Conservation (phyloP, 257 asterid species). For the Primulina huaijiensis region DNA sequence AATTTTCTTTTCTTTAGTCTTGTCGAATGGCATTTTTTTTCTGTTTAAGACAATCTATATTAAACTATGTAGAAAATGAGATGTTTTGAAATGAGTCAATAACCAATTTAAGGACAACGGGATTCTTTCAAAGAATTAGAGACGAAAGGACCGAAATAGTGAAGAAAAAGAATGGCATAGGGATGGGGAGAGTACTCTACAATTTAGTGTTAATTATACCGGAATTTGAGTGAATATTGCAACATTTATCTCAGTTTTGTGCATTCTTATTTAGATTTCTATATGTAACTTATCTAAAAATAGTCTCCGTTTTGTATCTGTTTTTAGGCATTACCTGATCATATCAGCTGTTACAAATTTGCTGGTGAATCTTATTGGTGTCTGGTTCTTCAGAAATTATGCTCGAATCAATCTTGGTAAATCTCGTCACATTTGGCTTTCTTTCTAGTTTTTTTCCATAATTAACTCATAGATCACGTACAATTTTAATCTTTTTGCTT, state of each 20-base stretch:
- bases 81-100: too few relatives aligned
- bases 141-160: not conserved
- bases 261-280: slow-evolving; percentile 20
- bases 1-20: too few relatives aligned
- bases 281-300: slow-evolving; percentile 6
- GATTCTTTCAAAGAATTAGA: not conserved
- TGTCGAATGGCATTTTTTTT: too few relatives aligned
- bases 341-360: slow-evolving; percentile 89
- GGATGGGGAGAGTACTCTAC: not conserved
- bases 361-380: slow-evolving; percentile 95
- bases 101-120: too few relatives aligned
- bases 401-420: slow-evolving; percentile 88
- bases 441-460: slow-evolving; percentile 3
- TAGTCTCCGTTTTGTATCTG: slow-evolving; percentile 18
- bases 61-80: too few relatives aligned
- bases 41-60: too few relatives aligned
- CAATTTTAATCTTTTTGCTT: not conserved
- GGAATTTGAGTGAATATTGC: not conserved
- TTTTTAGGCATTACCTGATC: slow-evolving; percentile 85
- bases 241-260: slow-evolving; percentile 13
- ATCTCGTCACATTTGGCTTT: slow-evolving; percentile 28
- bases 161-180: not conserved
- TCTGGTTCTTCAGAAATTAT: slow-evolving; percentile 94
- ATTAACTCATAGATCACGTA: not conserved
- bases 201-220: not conserved